phyloP scores from a whole-genome alignment of 2,329 filamentous ascomycete genomes.

The Microascus cirrosus region DNA sequence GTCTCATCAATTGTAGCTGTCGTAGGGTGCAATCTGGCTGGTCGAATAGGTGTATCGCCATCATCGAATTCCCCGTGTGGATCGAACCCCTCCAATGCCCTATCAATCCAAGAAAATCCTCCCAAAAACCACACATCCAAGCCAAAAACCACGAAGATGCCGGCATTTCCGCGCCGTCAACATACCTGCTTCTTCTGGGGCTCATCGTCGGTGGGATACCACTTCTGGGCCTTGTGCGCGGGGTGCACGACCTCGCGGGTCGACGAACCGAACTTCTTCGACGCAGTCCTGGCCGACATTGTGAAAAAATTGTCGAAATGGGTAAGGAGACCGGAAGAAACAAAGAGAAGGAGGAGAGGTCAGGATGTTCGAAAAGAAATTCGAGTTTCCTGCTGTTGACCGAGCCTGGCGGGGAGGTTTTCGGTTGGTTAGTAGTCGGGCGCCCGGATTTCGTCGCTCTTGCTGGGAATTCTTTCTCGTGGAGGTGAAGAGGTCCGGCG shows the following conservation, averaged over 20 bases:
- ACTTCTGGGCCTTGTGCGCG: constrained; percentile 93
- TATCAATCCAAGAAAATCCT: not conserved
- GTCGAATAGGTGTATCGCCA: not conserved
- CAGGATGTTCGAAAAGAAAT: constrained; percentile 2
- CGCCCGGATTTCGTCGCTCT: not conserved
- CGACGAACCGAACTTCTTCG: constrained; percentile 97
- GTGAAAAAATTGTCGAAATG: constrained; percentile 8
- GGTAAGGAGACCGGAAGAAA: constrained; percentile 17
- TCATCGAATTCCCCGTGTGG: not conserved
- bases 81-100: constrained; percentile 1
- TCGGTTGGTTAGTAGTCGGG: constrained; percentile 4
- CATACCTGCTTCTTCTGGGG: constrained; percentile 87
- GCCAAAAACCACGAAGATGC: not conserved
- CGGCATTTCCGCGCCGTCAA: not conserved
- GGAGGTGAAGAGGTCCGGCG: not conserved
- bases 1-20: not conserved
- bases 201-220: constrained; percentile 95
- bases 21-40: not conserved
- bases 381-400: constrained; percentile 3
- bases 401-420: constrained; percentile 1
- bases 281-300: constrained; percentile 52
- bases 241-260: constrained; percentile 80
- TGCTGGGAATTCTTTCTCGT: constrained; percentile 5
- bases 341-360: constrained; percentile 4
- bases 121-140: not conserved